A percentile compares a stretch with the other conserved stretches of the same genome.
Evolutionary conservation across 345 rosid genomes (phyloP).

Genomic region (Linum usitatissimum): DNA sequence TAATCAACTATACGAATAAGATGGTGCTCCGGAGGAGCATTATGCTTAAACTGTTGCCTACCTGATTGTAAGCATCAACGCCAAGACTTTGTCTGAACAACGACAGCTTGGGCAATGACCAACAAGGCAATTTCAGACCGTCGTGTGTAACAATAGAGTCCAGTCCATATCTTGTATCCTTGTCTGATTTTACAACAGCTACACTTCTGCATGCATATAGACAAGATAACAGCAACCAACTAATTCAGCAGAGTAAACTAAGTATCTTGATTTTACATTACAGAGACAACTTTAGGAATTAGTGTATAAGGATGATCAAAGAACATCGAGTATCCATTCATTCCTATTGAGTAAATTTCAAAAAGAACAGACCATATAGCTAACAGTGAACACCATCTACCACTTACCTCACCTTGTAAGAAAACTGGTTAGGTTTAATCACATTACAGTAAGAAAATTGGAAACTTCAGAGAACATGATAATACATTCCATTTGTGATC

Average conservation of each 20-base stretch:
- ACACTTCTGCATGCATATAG: slow-evolving; percentile 34
- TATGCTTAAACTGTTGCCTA: background rate
- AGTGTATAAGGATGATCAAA: too few relatives aligned
- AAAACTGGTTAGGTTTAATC: slow-evolving; percentile 35
- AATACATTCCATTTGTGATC: slow-evolving; percentile 60
- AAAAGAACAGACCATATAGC: too few relatives aligned
- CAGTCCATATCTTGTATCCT: slow-evolving; percentile 63
- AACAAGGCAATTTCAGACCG: slow-evolving; percentile 67
- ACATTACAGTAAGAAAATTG: slow-evolving; percentile 23
- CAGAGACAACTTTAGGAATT: background rate
- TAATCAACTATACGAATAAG: background rate
- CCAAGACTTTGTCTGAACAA: slow-evolving; percentile 45
- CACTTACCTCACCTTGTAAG: too few relatives aligned
- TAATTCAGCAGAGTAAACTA: background rate
- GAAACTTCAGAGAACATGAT: too few relatives aligned
- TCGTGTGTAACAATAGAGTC: slow-evolving; percentile 80
- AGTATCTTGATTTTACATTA: background rate
- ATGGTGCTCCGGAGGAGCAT: background rate
- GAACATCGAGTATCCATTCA: too few relatives aligned
- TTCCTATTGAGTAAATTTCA: too few relatives aligned
- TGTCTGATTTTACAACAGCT: slow-evolving; percentile 70
- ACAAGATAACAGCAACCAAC: background rate
- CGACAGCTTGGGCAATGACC: slow-evolving; percentile 65
- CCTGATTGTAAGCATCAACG: slow-evolving; percentile 53
- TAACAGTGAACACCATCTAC: too few relatives aligned